A percentile compares a stretch with the other conserved stretches of the same genome.
phyloP scores from a whole-genome alignment of 495 filamentous ascomycete genomes.

The Aspergillus indologenus region DNA sequence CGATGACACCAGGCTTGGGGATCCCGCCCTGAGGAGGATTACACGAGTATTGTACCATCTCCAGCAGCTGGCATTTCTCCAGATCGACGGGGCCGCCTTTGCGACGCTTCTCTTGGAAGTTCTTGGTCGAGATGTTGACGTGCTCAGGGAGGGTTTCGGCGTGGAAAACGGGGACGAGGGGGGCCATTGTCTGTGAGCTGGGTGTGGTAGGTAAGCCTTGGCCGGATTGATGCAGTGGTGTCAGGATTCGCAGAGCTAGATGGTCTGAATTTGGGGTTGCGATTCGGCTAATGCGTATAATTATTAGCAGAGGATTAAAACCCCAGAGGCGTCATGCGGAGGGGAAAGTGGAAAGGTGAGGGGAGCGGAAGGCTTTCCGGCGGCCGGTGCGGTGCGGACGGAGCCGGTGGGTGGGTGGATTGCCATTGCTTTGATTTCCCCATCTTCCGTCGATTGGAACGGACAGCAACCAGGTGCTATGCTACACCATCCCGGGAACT shows the following conservation, averaged over 20 bases:
- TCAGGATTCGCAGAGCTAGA: too few species aligned
- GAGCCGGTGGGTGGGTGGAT: neutral
- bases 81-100: constrained; percentile 53
- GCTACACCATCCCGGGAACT: too few species aligned
- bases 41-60: constrained; percentile 83
- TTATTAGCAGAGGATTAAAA: too few species aligned
- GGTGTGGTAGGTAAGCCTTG: too few species aligned
- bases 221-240: too few species aligned
- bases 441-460: neutral
- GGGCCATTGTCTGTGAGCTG: constrained; percentile 33
- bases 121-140: constrained; percentile 39
- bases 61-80: constrained; percentile 65
- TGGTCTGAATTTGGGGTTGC: neutral
- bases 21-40: constrained; percentile 54
- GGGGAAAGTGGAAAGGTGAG: neutral
- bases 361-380: constrained; percentile 3
- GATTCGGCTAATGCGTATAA: too few species aligned
- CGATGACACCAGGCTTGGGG: constrained; percentile 53
- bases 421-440: neutral
- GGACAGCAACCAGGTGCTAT: too few species aligned
- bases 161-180: constrained; percentile 41
- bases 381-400: neutral
- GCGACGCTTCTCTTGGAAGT: constrained; percentile 44
- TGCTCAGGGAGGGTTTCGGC: constrained; percentile 38
- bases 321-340: too few species aligned